A percentile compares a stretch with the other conserved stretches of the same genome.
Conservation (phyloP, 2,329 filamentous ascomycete species). For the Nothomitra cinnamomea region DNA sequence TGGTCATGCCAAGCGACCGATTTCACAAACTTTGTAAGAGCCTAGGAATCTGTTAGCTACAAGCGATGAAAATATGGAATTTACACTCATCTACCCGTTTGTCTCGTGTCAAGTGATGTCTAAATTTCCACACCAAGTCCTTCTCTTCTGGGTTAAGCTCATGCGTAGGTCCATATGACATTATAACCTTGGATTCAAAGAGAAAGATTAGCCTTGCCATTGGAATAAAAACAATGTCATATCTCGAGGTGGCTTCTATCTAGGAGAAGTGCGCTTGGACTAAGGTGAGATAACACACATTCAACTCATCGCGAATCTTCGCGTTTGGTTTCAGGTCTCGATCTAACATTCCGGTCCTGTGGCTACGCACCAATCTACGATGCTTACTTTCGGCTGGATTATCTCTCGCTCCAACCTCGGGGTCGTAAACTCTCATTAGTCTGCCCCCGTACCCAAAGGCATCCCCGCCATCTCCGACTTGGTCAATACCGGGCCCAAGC, state of each 20-base stretch:
- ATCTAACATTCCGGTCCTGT: slow-evolving; percentile 84
- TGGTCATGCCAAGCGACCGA: slow-evolving; percentile 87
- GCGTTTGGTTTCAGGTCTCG: slow-evolving; percentile 92
- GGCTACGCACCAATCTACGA: slow-evolving; percentile 74
- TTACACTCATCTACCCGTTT: slow-evolving; percentile 32
- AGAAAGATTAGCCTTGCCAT: background rate
- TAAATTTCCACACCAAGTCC: slow-evolving; percentile 92
- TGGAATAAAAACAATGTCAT: background rate
- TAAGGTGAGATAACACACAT: slow-evolving; percentile 24
- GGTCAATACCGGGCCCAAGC: slow-evolving; percentile 76
- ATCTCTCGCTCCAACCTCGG: slow-evolving; percentile 73
- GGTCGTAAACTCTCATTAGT: slow-evolving; percentile 78
- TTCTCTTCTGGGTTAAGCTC: slow-evolving; percentile 79
- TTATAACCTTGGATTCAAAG: slow-evolving; percentile 36
- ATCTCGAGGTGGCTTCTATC: background rate
- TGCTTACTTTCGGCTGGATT: slow-evolving; percentile 96
- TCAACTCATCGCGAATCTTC: slow-evolving; percentile 85
- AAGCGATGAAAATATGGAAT: background rate
- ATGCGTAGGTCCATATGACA: slow-evolving; percentile 86
- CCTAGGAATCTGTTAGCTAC: slow-evolving; percentile 21
- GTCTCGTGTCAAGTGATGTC: slow-evolving; percentile 83
- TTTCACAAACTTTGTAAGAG: slow-evolving; percentile 93
- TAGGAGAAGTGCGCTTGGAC: background rate
- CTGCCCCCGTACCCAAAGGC: slow-evolving; percentile 34
- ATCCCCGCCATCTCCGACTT: slow-evolving; percentile 37